Percentiles rank a stretch among this genome's conserved stretches.
These are phyloP conservation scores for Petrea volubilis DNA, from an alignment of 257 asterid species.

Conservation along the genomic window DNA sequence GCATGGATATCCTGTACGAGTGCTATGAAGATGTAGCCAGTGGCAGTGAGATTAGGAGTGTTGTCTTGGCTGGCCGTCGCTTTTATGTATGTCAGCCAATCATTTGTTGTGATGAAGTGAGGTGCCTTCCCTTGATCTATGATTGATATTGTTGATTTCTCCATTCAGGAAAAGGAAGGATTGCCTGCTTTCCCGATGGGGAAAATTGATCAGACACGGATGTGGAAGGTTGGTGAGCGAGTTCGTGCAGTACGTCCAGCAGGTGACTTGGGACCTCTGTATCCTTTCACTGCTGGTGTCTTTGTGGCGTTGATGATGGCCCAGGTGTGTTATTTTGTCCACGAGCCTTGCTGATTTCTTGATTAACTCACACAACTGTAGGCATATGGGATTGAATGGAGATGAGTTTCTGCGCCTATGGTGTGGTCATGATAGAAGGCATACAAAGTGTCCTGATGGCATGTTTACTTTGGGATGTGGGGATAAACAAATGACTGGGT, in stretches of 20 bases:
- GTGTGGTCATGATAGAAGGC: not conserved
- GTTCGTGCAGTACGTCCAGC: conserved; percentile 72
- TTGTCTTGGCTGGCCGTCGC: conserved; percentile 97
- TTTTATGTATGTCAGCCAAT: conserved; percentile 57
- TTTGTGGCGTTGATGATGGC: conserved; percentile 92
- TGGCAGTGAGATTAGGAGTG: conserved; percentile 93
- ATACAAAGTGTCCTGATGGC: not conserved
- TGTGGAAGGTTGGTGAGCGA: conserved; percentile 93
- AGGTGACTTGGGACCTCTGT: conserved; percentile 85
- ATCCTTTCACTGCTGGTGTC: conserved; percentile 95
- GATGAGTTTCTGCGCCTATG: conserved; percentile 5
- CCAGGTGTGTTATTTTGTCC: conserved; percentile 49
- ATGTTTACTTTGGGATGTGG: not conserved
- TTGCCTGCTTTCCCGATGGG: conserved; percentile 97
- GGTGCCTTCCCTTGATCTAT: not conserved
- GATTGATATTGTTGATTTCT: not conserved
- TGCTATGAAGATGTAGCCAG: conserved; percentile 97
- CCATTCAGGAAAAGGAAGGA: conserved; percentile 82
- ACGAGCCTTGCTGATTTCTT: not conserved
- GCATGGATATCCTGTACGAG: conserved; percentile 95
- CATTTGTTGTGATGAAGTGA: not conserved
- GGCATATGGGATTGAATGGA: not conserved
- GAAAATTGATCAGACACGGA: conserved; percentile 83
- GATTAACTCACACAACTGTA: not conserved
- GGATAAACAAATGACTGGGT: not conserved